Conservation (phyloP, 1,284 basidiomycete genomes). For the Cutaneotrichosporon spelunceum region DNA sequence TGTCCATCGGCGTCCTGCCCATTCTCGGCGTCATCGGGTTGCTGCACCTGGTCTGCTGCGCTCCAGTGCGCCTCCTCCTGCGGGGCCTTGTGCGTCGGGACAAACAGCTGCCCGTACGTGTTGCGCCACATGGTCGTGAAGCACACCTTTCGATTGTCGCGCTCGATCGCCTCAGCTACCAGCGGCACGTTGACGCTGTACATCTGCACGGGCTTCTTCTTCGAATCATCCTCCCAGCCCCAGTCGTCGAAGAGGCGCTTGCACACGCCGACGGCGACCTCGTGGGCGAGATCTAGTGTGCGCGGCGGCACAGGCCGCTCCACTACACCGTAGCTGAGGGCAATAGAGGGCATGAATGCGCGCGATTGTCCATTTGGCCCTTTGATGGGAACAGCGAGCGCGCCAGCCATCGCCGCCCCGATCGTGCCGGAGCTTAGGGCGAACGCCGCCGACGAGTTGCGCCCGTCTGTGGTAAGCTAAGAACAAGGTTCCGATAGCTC, state of each 20-base stretch:
- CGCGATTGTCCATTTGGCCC: constrained; percentile 61
- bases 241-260: constrained; percentile 72
- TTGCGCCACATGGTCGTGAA: constrained; percentile 52
- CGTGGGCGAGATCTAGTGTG: constrained; percentile 66
- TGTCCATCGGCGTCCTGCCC: constrained; percentile 14
- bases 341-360: constrained; percentile 60
- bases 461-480: constrained; percentile 54
- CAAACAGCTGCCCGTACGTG: constrained; percentile 48
- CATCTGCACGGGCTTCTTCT: constrained; percentile 33
- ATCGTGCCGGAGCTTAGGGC: constrained; percentile 84
- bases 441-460: constrained; percentile 80
- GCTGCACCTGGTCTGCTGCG: constrained; percentile 13
- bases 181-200: constrained; percentile 51
- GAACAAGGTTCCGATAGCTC: constrained; percentile 13
- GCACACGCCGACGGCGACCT: constrained; percentile 65
- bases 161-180: constrained; percentile 36
- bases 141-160: constrained; percentile 35
- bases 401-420: constrained; percentile 82
- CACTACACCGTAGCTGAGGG: constrained; percentile 81
- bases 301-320: constrained; percentile 63
- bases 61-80: constrained; percentile 13
- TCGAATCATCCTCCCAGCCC: constrained; percentile 59
- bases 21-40: constrained; percentile 1
- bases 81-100: constrained; percentile 13
- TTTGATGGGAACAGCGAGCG: constrained; percentile 70